phyloP scores from a whole-genome alignment of 1,139 yeast species.

The Tardiomyces depauwii region DNA sequence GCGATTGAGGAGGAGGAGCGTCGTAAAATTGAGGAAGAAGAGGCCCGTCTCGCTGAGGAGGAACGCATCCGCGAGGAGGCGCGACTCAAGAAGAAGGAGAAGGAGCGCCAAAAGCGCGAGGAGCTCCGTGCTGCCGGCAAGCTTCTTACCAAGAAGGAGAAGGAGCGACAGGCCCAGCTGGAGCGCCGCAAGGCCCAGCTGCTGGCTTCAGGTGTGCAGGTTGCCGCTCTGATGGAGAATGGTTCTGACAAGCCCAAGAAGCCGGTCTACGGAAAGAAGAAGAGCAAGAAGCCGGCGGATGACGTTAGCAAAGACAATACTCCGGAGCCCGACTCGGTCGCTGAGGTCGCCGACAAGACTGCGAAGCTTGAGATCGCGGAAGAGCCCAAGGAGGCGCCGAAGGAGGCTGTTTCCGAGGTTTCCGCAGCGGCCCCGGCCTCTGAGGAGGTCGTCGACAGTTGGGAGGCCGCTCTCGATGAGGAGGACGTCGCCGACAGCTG shows the following conservation, averaged over 20 bases:
- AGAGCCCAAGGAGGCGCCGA: constrained; percentile 12
- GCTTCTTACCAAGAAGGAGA: constrained; percentile 73
- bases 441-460: constrained; percentile 16
- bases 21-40: constrained; percentile 49
- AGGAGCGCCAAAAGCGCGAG: constrained; percentile 67
- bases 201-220: constrained; percentile 60
- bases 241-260: constrained; percentile 49
- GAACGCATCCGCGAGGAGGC: constrained; percentile 60
- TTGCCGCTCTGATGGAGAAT: constrained; percentile 51
- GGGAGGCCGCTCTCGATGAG: constrained; percentile 21
- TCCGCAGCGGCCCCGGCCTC: constrained; percentile 14
- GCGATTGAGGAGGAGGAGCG: constrained; percentile 42
- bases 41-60: constrained; percentile 35
- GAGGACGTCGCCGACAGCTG: constrained; percentile 27
- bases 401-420: constrained; percentile 14
- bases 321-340: constrained; percentile 3
- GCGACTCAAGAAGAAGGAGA: constrained; percentile 59
- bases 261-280: constrained; percentile 53
- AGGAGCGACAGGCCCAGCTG: constrained; percentile 76
- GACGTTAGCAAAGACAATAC: constrained; percentile 18
- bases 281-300: not conserved
- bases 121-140: constrained; percentile 92
- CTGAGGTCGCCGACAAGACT: constrained; percentile 1
- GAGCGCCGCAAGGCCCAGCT: constrained; percentile 88
- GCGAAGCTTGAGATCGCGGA: constrained; percentile 19